Evolutionary conservation across 805 yeast genomes (phyloP).

Genomic region (Kluyveromyces aestuarii): DNA sequence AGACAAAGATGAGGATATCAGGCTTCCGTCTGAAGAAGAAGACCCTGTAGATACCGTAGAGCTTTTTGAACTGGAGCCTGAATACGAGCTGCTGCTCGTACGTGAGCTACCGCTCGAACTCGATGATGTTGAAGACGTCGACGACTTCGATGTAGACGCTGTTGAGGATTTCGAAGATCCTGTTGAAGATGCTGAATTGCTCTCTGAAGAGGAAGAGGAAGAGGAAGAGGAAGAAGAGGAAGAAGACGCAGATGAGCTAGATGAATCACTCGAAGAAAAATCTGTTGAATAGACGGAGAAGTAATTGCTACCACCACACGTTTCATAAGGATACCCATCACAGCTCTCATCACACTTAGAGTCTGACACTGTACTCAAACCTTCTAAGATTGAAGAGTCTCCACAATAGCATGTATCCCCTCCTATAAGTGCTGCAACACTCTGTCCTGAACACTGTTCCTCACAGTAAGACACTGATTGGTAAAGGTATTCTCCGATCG

Average conservation of each 20-base stretch:
- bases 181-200: conserved; percentile 4
- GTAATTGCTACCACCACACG: conserved; percentile 53
- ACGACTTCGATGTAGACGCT: conserved; percentile 5
- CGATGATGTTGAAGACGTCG: conserved; percentile 4
- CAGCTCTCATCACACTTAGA: conserved; percentile 40
- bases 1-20: conserved; percentile 10
- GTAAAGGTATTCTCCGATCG: conserved; percentile 41
- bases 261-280: conserved; percentile 9
- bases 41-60: conserved; percentile 11
- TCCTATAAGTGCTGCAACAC: conserved; percentile 41
- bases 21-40: conserved; percentile 6
- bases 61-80: conserved; percentile 10
- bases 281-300: conserved; percentile 35
- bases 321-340: conserved; percentile 51
- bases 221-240: conserved; percentile 10
- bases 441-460: conserved; percentile 39
- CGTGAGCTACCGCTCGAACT: conserved; percentile 8
- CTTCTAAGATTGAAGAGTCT: conserved; percentile 22
- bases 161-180: conserved; percentile 7
- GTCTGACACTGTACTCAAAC: conserved; percentile 29
- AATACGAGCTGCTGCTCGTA: conserved; percentile 9
- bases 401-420: conserved; percentile 68
- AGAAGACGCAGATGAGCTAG: conserved; percentile 12
- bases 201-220: conserved; percentile 1
- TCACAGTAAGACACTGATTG: conserved; percentile 56